A percentile compares a stretch with the other conserved stretches of the same genome.
These are phyloP conservation scores for Aureobasidium sp. DNA, from an alignment of 2,329 filamentous ascomycete genomes.

Conservation along the genomic window DNA sequence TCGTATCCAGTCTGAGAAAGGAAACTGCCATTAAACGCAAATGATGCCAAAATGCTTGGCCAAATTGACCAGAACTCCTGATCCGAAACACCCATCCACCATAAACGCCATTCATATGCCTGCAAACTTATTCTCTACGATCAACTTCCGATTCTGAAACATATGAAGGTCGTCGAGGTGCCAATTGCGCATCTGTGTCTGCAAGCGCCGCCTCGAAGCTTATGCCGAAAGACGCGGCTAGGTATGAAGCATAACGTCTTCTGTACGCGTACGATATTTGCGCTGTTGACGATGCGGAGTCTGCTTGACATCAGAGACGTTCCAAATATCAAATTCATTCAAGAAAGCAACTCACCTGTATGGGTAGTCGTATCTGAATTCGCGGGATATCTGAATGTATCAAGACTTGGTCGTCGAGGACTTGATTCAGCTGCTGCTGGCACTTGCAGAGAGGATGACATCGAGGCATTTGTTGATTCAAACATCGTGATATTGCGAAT, in stretches of 20 bases:
- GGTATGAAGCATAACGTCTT: slow-evolving; percentile 8
- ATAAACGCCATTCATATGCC: neutral
- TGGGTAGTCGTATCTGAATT: neutral
- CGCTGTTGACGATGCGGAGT: neutral
- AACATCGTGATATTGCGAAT: neutral
- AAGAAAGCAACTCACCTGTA: neutral
- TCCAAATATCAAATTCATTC: too few species aligned
- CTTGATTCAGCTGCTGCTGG: neutral
- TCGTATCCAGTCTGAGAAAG: neutral
- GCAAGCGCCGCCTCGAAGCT: slow-evolving; percentile 11
- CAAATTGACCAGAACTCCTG: neutral
- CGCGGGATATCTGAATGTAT: neutral
- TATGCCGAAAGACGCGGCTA: slow-evolving; percentile 6
- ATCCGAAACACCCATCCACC: neutral
- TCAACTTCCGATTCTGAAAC: slow-evolving; percentile 5
- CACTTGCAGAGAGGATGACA: neutral
- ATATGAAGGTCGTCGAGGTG: slow-evolving; percentile 1
- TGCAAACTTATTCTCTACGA: slow-evolving; percentile 3
- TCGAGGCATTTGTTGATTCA: neutral
- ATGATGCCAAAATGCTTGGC: neutral
- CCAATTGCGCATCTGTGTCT: slow-evolving; percentile 4
- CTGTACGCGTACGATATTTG: slow-evolving; percentile 12
- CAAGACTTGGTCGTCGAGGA: slow-evolving; percentile 2
- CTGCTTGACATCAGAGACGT: neutral
- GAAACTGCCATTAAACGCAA: neutral